A percentile compares a stretch with the other conserved stretches of the same genome.
These are phyloP conservation scores for Uncinocarpus reesii DNA, from an alignment of 2,329 filamentous ascomycete species.

Conservation along the genomic window DNA sequence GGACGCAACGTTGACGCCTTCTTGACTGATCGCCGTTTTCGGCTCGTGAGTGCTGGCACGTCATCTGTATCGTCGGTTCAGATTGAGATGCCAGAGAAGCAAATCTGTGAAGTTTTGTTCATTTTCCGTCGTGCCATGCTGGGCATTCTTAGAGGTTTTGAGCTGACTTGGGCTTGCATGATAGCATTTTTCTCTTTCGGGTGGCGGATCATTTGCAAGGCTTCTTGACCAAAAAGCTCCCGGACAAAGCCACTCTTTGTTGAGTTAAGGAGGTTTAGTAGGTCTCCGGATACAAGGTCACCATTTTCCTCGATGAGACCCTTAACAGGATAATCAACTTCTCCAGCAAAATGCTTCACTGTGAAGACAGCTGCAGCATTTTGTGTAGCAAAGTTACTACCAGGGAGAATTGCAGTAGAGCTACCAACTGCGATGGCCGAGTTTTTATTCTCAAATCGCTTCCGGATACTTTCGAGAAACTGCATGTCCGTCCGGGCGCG, in stretches of 20 bases:
- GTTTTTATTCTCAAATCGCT: conserved; percentile 91
- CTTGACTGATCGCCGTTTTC: too few species aligned
- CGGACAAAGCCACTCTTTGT: conserved; percentile 82
- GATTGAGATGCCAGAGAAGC: conserved; percentile 20
- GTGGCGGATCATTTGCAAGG: conserved; percentile 82
- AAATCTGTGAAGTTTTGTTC: conserved; percentile 42
- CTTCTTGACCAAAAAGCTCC: conserved; percentile 91
- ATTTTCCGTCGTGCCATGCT: conserved; percentile 79
- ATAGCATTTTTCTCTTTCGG: conserved; percentile 82
- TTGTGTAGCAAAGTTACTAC: conserved; percentile 80
- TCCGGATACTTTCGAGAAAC: conserved; percentile 78
- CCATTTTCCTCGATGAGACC: conserved; percentile 90
- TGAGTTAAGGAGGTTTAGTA: conserved; percentile 84
- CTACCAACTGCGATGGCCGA: conserved; percentile 72
- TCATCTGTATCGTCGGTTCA: conserved; percentile 18
- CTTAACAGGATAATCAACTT: conserved; percentile 84
- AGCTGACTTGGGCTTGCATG: conserved; percentile 92
- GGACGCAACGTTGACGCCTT: conserved; percentile 31
- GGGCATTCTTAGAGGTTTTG: conserved; percentile 82
- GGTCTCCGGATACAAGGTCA: conserved; percentile 86
- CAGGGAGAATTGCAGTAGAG: conserved; percentile 64
- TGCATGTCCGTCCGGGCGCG: conserved; percentile 82
- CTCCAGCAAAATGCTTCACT: conserved; percentile 88
- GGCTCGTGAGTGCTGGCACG: conserved; percentile 21
- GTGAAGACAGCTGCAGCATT: conserved; percentile 75